phyloP scores from a whole-genome alignment of 306 rosid genomes.

The Prunus fruticosa region DNA sequence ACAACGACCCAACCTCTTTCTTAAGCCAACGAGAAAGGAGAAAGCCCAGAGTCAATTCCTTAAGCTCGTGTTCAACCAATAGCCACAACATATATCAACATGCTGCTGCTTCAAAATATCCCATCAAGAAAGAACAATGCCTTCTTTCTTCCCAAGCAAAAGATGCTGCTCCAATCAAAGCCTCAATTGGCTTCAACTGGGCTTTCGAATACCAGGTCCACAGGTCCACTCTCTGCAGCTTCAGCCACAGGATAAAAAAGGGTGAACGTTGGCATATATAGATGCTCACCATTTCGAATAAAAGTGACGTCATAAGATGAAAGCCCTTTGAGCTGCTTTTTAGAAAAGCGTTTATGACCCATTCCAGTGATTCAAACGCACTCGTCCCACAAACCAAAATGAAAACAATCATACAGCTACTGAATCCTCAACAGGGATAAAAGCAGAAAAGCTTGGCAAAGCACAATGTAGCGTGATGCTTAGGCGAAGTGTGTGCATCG shows the following conservation, averaged over 20 bases:
- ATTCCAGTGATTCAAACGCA: neutral
- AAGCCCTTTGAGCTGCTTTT: neutral
- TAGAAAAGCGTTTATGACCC: neutral
- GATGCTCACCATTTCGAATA: constrained; percentile 17
- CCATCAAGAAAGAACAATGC: too few relatives aligned
- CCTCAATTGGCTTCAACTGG: neutral
- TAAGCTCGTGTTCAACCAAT: neutral
- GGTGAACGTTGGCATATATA: neutral
- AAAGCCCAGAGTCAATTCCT: neutral
- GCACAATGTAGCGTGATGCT: neutral
- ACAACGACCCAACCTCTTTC: neutral
- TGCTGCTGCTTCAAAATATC: neutral
- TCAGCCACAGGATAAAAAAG: neutral
- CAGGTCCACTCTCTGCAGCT: neutral
- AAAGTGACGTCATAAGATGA: neutral
- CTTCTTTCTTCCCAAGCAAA: neutral
- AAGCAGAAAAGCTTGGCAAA: neutral
- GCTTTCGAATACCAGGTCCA: neutral
- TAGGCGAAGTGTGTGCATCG: too few relatives aligned
- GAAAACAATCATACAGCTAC: neutral
- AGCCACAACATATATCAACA: too few relatives aligned
- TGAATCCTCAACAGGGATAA: neutral
- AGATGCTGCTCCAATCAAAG: neutral
- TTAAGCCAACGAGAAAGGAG: neutral
- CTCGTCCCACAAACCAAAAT: neutral